Conservation (phyloP, 2,329 filamentous ascomycete genomes). For the Scolecobasidium constrictum region DNA sequence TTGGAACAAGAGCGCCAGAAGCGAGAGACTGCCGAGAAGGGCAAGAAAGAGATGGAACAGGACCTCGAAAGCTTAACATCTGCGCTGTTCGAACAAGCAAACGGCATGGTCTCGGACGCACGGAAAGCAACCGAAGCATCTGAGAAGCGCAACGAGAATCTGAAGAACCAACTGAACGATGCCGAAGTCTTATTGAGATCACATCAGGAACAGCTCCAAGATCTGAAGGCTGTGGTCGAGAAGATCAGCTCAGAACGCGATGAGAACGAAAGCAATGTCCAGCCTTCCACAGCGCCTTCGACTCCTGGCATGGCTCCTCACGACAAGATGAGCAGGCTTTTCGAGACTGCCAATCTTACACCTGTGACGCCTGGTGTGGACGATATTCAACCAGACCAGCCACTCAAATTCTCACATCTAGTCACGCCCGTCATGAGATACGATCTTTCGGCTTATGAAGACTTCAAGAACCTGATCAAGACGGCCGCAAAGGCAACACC, state of each 20-base stretch:
- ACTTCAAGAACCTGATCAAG: conserved; percentile 69
- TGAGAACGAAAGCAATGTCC: conserved; percentile 58
- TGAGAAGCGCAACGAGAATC: conserved; percentile 77
- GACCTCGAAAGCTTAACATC: conserved; percentile 86
- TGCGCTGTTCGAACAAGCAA: conserved; percentile 94
- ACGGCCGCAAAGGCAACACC: conserved; percentile 47
- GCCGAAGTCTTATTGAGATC: conserved; percentile 76
- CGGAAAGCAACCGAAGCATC: conserved; percentile 73
- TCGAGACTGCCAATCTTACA: conserved; percentile 49
- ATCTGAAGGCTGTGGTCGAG: conserved; percentile 89
- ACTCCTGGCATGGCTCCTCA: conserved; percentile 57
- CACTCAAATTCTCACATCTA: conserved; percentile 69
- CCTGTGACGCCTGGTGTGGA: conserved; percentile 36
- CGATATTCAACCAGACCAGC: conserved; percentile 49
- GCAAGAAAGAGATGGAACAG: conserved; percentile 81
- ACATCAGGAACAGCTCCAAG: conserved; percentile 83
- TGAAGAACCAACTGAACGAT: conserved; percentile 75
- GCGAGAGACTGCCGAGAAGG: conserved; percentile 37
- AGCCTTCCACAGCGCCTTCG: conserved; percentile 58
- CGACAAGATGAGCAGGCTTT: conserved; percentile 47
- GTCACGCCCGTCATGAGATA: conserved; percentile 73
- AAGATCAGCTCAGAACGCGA: conserved; percentile 66
- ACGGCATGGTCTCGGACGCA: conserved; percentile 91
- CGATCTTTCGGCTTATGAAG: conserved; percentile 70
- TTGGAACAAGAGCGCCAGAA: conserved; percentile 30